phyloP scores from a whole-genome alignment of 768 basidiomycete species.

The Daedaleopsis sinensis region DNA sequence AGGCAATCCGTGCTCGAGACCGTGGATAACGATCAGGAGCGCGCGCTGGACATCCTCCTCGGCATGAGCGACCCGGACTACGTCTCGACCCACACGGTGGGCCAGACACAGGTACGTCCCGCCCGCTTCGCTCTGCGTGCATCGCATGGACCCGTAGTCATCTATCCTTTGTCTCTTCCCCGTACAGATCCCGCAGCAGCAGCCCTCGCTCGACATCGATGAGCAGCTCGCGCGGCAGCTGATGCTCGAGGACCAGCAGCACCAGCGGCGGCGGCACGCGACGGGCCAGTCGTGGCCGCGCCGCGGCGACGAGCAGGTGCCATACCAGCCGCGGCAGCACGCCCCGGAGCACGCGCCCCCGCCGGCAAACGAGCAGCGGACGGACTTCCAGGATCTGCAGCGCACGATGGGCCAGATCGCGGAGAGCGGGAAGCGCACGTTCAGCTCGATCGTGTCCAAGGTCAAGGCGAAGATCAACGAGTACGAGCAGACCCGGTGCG shows the following conservation, averaged over 20 bases:
- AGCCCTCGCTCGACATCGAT: conserved; percentile 61
- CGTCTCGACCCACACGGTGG: conserved; percentile 39
- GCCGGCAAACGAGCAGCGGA: conserved; percentile 8
- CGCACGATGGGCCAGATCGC: conserved; percentile 78
- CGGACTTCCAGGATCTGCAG: conserved; percentile 63
- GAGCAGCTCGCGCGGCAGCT: conserved; percentile 78
- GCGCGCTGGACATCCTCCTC: conserved; percentile 74
- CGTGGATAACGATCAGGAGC: conserved; percentile 69
- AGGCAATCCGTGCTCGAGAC: conserved; percentile 76
- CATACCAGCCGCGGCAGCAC: conserved; percentile 21
- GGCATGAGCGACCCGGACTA: conserved; percentile 88
- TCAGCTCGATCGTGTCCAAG: conserved; percentile 70
- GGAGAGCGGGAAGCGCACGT: conserved; percentile 83
- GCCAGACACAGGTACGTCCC: conserved; percentile 27
- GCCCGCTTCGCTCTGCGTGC: not conserved
- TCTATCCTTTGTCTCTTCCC: not conserved
- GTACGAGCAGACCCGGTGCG: conserved; percentile 53
- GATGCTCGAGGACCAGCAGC: conserved; percentile 54
- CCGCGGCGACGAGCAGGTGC: conserved; percentile 19
- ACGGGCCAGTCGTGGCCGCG: conserved; percentile 26
- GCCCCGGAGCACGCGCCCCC: conserved; percentile 3
- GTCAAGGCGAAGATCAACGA: conserved; percentile 87
- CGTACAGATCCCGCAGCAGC: not conserved
- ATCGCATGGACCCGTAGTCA: not conserved
- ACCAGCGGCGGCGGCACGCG: conserved; percentile 15